Conservation (phyloP, 2,329 filamentous ascomycete species). For the Harringtonia aguacate region DNA sequence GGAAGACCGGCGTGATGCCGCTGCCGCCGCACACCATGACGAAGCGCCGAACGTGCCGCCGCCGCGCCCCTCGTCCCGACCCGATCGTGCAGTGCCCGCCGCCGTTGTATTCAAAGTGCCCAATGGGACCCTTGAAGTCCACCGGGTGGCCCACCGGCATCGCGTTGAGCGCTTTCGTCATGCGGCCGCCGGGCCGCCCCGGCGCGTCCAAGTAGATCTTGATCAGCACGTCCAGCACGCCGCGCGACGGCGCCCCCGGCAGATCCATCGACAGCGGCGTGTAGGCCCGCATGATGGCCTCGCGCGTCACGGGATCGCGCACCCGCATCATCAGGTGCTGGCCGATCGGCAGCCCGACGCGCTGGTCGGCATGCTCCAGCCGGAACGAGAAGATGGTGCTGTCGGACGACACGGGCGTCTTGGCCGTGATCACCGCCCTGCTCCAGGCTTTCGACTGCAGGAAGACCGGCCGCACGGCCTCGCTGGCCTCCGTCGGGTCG, state of each 20-base stretch:
- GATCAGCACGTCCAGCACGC: conserved; percentile 63
- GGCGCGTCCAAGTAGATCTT: conserved; percentile 66
- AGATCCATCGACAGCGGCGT: conserved; percentile 57
- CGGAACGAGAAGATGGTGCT: conserved; percentile 73
- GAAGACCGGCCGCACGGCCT: conserved; percentile 43
- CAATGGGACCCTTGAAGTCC: conserved; percentile 81
- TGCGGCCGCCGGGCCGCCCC: conserved; percentile 55
- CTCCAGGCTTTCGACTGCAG: conserved; percentile 63
- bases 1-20: conserved; percentile 88
- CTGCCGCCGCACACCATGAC: conserved; percentile 82
- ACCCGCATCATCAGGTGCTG: conserved; percentile 82
- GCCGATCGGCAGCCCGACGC: conserved; percentile 67
- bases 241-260: conserved; percentile 19
- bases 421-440: conserved; percentile 58
- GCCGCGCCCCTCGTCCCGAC: conserved; percentile 29
- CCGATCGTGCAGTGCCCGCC: conserved; percentile 47
- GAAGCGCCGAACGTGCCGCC: conserved; percentile 53
- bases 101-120: conserved; percentile 72
- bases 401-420: conserved; percentile 63
- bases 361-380: conserved; percentile 60
- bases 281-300: conserved; percentile 75
- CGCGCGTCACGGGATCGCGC: conserved; percentile 56
- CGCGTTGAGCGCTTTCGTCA: conserved; percentile 70
- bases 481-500: conserved; percentile 7
- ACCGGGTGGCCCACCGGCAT: conserved; percentile 62